Evolutionary conservation across 2,329 filamentous ascomycete species (phyloP).

Genomic region (Penicillium sp.): DNA sequence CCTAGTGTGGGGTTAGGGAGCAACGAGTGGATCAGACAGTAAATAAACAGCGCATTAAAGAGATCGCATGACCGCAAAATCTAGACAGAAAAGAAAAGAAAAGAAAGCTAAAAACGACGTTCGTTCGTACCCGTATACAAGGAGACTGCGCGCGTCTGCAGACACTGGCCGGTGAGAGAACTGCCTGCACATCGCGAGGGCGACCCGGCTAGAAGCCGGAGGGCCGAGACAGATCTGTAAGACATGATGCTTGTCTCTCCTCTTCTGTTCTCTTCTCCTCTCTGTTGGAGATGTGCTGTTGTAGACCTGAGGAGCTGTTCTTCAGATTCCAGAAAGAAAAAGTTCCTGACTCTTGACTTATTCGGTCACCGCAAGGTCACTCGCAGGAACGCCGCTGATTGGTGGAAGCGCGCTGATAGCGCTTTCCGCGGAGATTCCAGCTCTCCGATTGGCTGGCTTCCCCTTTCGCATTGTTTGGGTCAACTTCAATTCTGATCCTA

Average conservation of each 20-base stretch:
- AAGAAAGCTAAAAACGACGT: background rate
- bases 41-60: too few relatives aligned
- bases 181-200: background rate
- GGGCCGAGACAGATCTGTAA: slow-evolving; percentile 1
- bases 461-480: too few relatives aligned
- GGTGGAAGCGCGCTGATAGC: background rate
- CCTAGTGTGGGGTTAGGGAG: slow-evolving; percentile 11
- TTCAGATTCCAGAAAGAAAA: background rate
- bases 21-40: slow-evolving; percentile 11
- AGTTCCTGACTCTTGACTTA: background rate
- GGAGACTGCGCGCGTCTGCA: background rate
- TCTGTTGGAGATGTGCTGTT: background rate
- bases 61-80: background rate
- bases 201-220: background rate
- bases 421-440: slow-evolving; percentile 2
- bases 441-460: slow-evolving; percentile 9
- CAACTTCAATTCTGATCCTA: too few relatives aligned
- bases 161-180: background rate
- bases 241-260: background rate
- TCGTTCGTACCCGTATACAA: background rate
- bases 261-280: background rate
- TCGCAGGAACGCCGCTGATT: background rate
- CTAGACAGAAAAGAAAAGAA: background rate
- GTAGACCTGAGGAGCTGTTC: background rate
- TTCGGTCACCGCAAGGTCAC: background rate